Percentiles rank a stretch among this genome's conserved stretches.
Evolutionary conservation across 2,329 filamentous ascomycete genomes (phyloP).

Genomic region (Diaporthe ilicicola): DNA sequence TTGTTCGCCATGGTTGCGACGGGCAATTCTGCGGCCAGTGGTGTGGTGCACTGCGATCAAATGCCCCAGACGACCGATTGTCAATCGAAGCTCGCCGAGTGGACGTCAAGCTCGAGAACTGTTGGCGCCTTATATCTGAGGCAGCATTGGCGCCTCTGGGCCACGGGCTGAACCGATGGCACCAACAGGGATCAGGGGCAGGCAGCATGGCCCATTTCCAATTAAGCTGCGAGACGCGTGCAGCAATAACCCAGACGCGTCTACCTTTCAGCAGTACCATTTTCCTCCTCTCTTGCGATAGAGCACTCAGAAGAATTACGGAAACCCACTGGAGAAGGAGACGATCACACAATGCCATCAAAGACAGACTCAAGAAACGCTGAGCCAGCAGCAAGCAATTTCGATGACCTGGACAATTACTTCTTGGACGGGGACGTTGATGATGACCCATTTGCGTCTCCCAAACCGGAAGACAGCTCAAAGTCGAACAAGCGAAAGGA

Average conservation of each 20-base stretch:
- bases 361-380: conserved; percentile 29
- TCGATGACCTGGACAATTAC: conserved; percentile 80
- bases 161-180: conserved; percentile 14
- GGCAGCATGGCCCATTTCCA: conserved; percentile 24
- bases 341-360: conserved; percentile 16
- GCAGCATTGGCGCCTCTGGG: not conserved
- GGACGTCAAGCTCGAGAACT: conserved; percentile 19
- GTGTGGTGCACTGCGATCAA: conserved; percentile 19
- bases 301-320: not conserved
- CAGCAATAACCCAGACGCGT: conserved; percentile 25
- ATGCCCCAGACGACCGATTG: conserved; percentile 9
- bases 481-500: conserved; percentile 59
- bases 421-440: conserved; percentile 64
- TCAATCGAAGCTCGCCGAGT: conserved; percentile 29
- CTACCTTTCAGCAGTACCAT: not conserved
- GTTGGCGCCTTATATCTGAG: not conserved
- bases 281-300: not conserved
- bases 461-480: conserved; percentile 50
- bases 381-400: conserved; percentile 48
- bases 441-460: conserved; percentile 58
- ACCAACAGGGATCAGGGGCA: not conserved
- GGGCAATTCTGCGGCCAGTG: conserved; percentile 33
- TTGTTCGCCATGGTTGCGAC: conserved; percentile 49
- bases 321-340: not conserved
- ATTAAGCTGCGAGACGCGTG: conserved; percentile 31